Percentiles rank a stretch among this genome's conserved stretches.
Evolutionary conservation across 1,284 basidiomycete genomes (phyloP).

Genomic region (Porodaedalea pini): DNA sequence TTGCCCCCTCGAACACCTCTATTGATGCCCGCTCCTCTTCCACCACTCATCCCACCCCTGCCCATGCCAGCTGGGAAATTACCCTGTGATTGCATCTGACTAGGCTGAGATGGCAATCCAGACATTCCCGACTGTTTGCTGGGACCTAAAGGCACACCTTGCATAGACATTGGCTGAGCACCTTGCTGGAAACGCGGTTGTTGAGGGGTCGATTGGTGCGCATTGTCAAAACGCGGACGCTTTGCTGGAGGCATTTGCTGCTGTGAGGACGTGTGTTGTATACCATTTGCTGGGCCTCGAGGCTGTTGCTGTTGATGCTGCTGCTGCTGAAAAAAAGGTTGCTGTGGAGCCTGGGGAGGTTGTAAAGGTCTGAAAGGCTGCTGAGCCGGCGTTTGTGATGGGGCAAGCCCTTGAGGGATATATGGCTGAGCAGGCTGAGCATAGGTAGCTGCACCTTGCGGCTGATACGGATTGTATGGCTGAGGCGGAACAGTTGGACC

Average conservation of each 20-base stretch:
- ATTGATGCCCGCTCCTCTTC: slow-evolving; percentile 36
- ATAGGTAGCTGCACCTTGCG: slow-evolving; percentile 53
- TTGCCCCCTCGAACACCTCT: slow-evolving; percentile 48
- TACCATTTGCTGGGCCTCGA: slow-evolving; percentile 43
- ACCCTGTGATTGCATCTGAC: slow-evolving; percentile 15
- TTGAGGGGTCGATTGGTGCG: slow-evolving; percentile 43
- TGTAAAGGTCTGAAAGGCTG: slow-evolving; percentile 24
- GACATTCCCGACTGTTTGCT: slow-evolving; percentile 11
- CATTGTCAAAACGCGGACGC: slow-evolving; percentile 79
- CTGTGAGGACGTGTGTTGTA: slow-evolving; percentile 63
- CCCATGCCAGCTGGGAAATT: slow-evolving; percentile 14
- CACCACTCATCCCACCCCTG: slow-evolving; percentile 33
- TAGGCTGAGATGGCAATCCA: slow-evolving; percentile 3
- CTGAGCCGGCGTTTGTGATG: slow-evolving; percentile 33
- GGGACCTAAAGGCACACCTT: slow-evolving; percentile 25
- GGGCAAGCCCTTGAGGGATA: slow-evolving; percentile 50
- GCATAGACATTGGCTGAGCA: slow-evolving; percentile 27
- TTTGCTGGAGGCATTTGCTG: slow-evolving; percentile 78
- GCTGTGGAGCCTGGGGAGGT: slow-evolving; percentile 43
- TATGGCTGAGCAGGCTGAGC: slow-evolving; percentile 42
- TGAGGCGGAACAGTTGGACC: slow-evolving; percentile 47
- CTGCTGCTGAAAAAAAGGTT: slow-evolving; percentile 58
- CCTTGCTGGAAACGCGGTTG: slow-evolving; percentile 45
- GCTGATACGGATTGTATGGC: slow-evolving; percentile 75
- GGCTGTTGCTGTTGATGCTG: slow-evolving; percentile 45